These are phyloP conservation scores for Lizanozyma gosingica DNA, from an alignment of 1,139 yeast species.

Conservation along the genomic window DNA sequence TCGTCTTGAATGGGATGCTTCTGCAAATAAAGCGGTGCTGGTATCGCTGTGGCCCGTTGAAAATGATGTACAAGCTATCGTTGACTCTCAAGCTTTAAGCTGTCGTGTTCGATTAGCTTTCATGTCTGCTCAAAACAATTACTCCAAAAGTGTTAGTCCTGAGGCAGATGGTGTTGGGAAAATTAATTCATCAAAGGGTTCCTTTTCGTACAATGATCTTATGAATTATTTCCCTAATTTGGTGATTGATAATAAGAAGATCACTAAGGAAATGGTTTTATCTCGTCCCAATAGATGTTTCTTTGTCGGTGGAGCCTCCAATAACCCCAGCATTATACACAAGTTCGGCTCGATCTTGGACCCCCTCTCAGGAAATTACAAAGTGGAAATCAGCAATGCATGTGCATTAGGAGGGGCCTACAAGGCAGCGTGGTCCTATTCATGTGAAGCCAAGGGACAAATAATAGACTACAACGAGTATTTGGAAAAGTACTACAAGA, in stretches of 20 bases:
- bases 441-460: constrained; percentile 24
- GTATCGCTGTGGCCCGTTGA: constrained; percentile 35
- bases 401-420: constrained; percentile 95
- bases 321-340: constrained; percentile 55
- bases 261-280: constrained; percentile 31
- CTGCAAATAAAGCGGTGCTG: constrained; percentile 15
- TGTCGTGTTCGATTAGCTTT: constrained; percentile 77
- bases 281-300: constrained; percentile 63
- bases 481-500: constrained; percentile 30
- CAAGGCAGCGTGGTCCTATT: constrained; percentile 68
- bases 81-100: constrained; percentile 81
- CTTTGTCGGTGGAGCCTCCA: constrained; percentile 85
- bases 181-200: constrained; percentile 6
- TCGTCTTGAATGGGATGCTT: constrained; percentile 8
- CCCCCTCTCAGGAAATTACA: constrained; percentile 51
- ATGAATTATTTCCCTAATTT: constrained; percentile 31
- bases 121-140: constrained; percentile 31
- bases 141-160: constrained; percentile 10
- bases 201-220: constrained; percentile 15
- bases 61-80: constrained; percentile 67
- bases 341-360: constrained; percentile 70
- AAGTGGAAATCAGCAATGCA: constrained; percentile 76
- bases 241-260: constrained; percentile 42
- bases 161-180: constrained; percentile 11
- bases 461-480: constrained; percentile 35